Evolutionary conservation across 225 moss, liverwort and hornwort species (phyloP), one percentile per base, ranked within the genome.

Genomic region (Lunularia cruciata): DNA sequence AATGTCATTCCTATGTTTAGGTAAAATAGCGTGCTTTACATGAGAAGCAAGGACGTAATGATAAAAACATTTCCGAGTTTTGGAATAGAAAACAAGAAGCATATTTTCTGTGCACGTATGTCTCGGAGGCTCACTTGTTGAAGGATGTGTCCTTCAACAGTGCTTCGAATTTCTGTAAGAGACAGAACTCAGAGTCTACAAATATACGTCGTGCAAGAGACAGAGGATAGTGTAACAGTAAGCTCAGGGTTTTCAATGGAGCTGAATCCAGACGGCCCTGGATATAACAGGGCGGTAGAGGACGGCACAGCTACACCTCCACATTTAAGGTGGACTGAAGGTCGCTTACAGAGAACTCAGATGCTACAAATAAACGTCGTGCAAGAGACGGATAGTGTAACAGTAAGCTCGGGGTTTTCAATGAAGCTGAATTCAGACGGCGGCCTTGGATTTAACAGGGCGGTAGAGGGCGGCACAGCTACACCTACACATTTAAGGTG

Each of bases 21-120:
- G n/a, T n/a, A n/a, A n/a, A n/a, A n/a, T n/a, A n/a, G n/a, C n/a
- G n/a, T n/a, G n/a, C n/a, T n/a, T 79, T 71, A 22, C 86, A 81
- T 26, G 88, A n/a, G 88, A 25, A 66, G 76, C 16, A 88, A 84
- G 40, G 31, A 40, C 28, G 73, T 72, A 0, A 83, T 88, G 81
- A 47, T 60, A 31, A 79, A 72, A 0, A 54, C 83, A 25, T 83
- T 88, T 49, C 32, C 47, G 4, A 9, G 28, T 0, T 31, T 19
- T 12, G 26, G 30, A 8, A 20, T 74, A 19, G 18, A 0, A 15
- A 32, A 74, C 28, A 31, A 61, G 19, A 10, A 5, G 8, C 57
- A 42, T 1, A 13, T 73, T n/a, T n/a, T n/a, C n/a, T 23, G 81
- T 86, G 2, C 76, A 63, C 23, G 52, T 86, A 2, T 88, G 88